Percentiles rank a stretch among this genome's conserved stretches.
Evolutionary conservation across 371 early-diverging fungal genomes (phyloP).

Genomic region (Nematocida sp.): DNA sequence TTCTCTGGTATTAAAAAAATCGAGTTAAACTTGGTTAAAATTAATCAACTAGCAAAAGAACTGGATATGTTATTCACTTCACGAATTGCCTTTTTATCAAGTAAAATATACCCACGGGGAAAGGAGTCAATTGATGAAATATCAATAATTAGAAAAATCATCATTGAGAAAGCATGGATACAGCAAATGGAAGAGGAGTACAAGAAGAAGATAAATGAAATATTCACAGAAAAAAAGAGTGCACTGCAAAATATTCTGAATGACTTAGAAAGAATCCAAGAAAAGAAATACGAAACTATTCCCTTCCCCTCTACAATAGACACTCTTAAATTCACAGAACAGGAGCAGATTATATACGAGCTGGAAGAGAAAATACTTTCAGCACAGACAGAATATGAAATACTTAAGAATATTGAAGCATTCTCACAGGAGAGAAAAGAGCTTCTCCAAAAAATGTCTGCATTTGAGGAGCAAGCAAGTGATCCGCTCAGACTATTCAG

Average conservation of each 20-base stretch:
- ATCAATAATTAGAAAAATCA: slow-evolving; percentile 22
- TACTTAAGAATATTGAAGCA: slow-evolving; percentile 40
- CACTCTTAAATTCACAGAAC: slow-evolving; percentile 6
- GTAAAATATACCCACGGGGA: slow-evolving; percentile 18
- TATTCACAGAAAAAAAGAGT: slow-evolving; percentile 35
- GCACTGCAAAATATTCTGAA: background rate
- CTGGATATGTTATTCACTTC: background rate
- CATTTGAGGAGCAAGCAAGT: slow-evolving; percentile 80
- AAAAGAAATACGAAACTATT: slow-evolving; percentile 41
- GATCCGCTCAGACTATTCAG: slow-evolving; percentile 79
- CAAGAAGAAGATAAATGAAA: slow-evolving; percentile 50
- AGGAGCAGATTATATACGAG: slow-evolving; percentile 5
- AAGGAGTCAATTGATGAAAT: background rate
- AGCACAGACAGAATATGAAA: slow-evolving; percentile 27
- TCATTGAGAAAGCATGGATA: slow-evolving; percentile 8
- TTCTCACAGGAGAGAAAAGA: slow-evolving; percentile 60
- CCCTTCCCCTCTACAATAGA: slow-evolving; percentile 4
- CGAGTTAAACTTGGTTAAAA: background rate
- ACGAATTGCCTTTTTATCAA: background rate
- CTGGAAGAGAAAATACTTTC: background rate
- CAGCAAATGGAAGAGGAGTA: slow-evolving; percentile 49
- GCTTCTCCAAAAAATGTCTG: slow-evolving; percentile 74
- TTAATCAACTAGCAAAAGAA: background rate
- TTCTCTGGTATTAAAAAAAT: background rate
- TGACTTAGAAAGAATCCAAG: slow-evolving; percentile 32